Conservation (phyloP, 768 basidiomycete species). For the Suillus lakei region DNA sequence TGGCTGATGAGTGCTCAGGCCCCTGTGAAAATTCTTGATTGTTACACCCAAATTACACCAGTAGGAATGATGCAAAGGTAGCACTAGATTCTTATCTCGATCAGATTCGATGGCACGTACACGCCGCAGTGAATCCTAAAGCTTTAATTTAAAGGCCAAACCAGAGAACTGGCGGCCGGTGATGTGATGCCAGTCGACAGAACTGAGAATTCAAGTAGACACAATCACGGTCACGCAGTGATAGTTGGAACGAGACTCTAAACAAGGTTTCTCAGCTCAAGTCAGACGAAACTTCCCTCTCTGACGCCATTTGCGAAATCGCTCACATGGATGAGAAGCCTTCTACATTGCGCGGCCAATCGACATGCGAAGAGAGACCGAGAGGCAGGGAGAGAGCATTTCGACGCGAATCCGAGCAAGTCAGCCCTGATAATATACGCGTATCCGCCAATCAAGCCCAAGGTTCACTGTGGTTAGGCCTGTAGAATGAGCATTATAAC, state of each 20-base stretch:
- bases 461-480: not conserved
- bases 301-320: not conserved
- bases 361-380: not conserved
- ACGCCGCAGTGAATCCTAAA: not conserved
- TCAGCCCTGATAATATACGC: not conserved
- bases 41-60: too few relatives aligned
- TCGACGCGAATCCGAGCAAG: not conserved
- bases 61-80: too few relatives aligned
- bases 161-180: not conserved
- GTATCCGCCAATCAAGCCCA: not conserved
- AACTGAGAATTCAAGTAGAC: not conserved
- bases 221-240: not conserved
- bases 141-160: not conserved
- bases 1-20: not conserved
- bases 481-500: conserved; percentile 11
- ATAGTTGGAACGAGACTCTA: not conserved
- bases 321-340: not conserved
- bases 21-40: too few relatives aligned
- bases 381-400: not conserved
- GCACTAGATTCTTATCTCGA: not conserved
- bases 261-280: not conserved
- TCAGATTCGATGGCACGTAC: not conserved
- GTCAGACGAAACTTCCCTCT: not conserved
- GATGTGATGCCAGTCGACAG: not conserved
- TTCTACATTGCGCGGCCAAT: not conserved